A percentile compares a stretch with the other conserved stretches of the same genome.
phyloP scores from a whole-genome alignment of 2,329 filamentous ascomycete genomes.

The Zalaria sp. region DNA sequence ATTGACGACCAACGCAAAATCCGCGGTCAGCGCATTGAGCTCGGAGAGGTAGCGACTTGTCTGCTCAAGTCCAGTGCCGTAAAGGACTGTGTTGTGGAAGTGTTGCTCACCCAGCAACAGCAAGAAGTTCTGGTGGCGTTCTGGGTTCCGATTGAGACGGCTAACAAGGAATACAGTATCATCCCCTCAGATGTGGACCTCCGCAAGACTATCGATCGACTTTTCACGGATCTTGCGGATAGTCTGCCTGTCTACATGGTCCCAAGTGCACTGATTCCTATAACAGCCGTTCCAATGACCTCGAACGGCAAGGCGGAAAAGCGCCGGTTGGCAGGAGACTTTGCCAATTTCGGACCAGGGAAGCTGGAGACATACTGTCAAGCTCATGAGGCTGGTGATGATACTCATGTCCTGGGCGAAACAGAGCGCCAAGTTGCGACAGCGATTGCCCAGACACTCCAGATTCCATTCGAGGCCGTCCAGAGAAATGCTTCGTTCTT shows the following conservation, averaged over 20 bases:
- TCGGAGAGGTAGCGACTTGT: conserved; percentile 57
- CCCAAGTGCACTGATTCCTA: conserved; percentile 57
- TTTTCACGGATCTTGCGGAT: conserved; percentile 42
- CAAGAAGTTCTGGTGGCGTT: conserved; percentile 52
- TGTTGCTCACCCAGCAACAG: conserved; percentile 31
- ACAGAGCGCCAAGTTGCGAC: conserved; percentile 43
- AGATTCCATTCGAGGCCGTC: conserved; percentile 33
- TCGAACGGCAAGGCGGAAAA: conserved; percentile 63
- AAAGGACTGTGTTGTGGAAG: conserved; percentile 49
- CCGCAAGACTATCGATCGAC: conserved; percentile 17
- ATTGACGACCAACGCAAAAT: conserved; percentile 73
- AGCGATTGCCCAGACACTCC: conserved; percentile 38
- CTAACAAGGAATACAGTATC: conserved; percentile 17
- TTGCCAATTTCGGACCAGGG: conserved; percentile 30
- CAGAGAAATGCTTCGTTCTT: conserved; percentile 58
- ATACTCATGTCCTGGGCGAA: conserved; percentile 34
- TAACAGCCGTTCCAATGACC: conserved; percentile 57
- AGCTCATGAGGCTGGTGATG: conserved; percentile 16
- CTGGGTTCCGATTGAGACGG: conserved; percentile 38
- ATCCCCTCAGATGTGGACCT: conserved; percentile 23
- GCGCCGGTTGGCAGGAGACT: conserved; percentile 33
- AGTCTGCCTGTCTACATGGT: conserved; percentile 65
- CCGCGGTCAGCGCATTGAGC: conserved; percentile 65
- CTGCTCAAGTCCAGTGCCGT: conserved; percentile 40
- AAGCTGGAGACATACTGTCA: conserved; percentile 30